Evolutionary conservation across 179 eudicot species (phyloP), one percentile per base, ranked within the genome.

Genomic region (Silene vulgaris): DNA sequence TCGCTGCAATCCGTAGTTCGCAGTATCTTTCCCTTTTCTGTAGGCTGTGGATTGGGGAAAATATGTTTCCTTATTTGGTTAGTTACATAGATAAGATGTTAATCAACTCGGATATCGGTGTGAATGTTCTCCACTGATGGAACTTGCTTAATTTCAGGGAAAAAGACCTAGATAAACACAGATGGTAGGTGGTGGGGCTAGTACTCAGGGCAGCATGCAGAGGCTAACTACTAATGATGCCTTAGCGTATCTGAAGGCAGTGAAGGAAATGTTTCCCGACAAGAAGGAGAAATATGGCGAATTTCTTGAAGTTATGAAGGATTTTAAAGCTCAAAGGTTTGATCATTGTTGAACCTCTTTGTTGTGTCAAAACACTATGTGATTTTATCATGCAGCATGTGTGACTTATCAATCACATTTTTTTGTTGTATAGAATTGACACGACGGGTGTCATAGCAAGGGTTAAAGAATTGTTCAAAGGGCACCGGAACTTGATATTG

Each of bases 291-390:
- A 94, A 80, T 94, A 94, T 76, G 96, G 92, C 11, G 87, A 85
- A 82, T 94, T 94, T 73, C 88, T 94, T 74, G 98, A 94, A 83
- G 97, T 94, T 32, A 94, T 94, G 98, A 94, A 94, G 82, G 96
- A 94, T 85, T 94, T 94, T 59, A 94, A 94, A 84, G 97, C 94
- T 68, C 94, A 88, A 76, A 90, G 96, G 98, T 94, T 21, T 62
- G 75, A 62, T 80, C 5, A 14, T 35, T 48, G 13, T 71, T 59
- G 64, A 77, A 59, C n/a, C 29, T 32, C 4, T 52, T 23, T 9
- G 16, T 21, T 82, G 59, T 16, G 54, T 62, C 64, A 43, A 62
- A 70, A 12, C 69, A 71, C 60, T 30, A 23, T 60, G 43, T 52
- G 71, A 12, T 65, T 40, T 50, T 30, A 30, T 68, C 40, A 7